Conservation (phyloP, 345 rosid species). For the Pugionium cornutum region DNA sequence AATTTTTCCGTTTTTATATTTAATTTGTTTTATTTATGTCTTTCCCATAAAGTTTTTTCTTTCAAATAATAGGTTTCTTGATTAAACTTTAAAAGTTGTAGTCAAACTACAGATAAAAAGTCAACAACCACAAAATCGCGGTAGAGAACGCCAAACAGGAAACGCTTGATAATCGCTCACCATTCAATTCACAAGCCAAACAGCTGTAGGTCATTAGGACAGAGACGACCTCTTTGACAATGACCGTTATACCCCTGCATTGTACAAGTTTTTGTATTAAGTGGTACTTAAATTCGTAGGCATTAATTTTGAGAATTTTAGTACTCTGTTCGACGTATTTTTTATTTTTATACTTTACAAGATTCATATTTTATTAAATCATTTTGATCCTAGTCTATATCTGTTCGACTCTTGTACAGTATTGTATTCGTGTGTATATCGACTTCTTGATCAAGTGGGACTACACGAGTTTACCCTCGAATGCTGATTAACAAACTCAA, state of each 20-base stretch:
- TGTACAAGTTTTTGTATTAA: background rate
- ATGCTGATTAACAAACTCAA: slow-evolving; percentile 1
- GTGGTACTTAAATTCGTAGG: background rate
- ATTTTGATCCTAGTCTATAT: too few relatives aligned
- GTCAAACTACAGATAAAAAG: slow-evolving; percentile 8
- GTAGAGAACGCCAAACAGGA: slow-evolving; percentile 17
- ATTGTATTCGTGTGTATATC: background rate
- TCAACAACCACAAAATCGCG: slow-evolving; percentile 22
- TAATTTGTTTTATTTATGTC: slow-evolving; percentile 13
- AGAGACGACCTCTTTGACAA: slow-evolving; percentile 31
- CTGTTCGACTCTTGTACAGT: too few relatives aligned
- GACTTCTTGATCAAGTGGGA: background rate
- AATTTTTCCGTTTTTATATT: slow-evolving; percentile 7
- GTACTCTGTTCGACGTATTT: too few relatives aligned
- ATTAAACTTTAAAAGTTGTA: background rate
- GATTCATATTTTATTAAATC: too few relatives aligned
- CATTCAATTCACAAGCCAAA: slow-evolving; percentile 31
- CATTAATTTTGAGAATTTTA: too few relatives aligned
- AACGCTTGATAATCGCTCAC: slow-evolving; percentile 12
- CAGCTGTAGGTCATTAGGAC: slow-evolving; percentile 30
- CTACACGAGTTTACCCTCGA: background rate
- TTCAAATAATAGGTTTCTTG: background rate
- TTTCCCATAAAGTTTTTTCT: background rate
- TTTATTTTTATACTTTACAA: too few relatives aligned
- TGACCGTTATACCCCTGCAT: slow-evolving; percentile 19